Percentiles rank a stretch among this genome's conserved stretches.
Conservation (phyloP, 2,329 filamentous ascomycete species). For the Magnaporthales sp. region DNA sequence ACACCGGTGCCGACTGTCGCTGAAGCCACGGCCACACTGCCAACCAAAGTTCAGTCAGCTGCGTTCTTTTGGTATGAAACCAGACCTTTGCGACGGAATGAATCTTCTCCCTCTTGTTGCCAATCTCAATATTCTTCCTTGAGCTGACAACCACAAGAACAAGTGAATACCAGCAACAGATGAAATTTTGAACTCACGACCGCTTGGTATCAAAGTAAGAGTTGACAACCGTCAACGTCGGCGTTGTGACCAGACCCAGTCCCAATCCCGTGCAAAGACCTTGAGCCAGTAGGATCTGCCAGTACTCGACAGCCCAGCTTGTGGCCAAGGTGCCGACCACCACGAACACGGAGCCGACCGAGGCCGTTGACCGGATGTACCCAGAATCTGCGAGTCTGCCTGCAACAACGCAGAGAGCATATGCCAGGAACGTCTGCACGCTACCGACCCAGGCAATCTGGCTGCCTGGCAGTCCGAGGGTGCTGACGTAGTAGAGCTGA, state of each 20-base stretch:
- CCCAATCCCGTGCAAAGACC: constrained; percentile 47
- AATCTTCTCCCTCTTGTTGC: no score
- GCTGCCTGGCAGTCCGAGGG: constrained; percentile 20
- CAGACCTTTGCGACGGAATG: neutral
- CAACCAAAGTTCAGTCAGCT: neutral
- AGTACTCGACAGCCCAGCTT: constrained; percentile 35
- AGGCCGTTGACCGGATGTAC: constrained; percentile 31
- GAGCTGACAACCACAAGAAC: neutral
- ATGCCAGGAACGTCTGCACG: constrained; percentile 39
- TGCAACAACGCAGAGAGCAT: constrained; percentile 36
- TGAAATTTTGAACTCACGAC: constrained; percentile 16
- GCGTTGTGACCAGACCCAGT: constrained; percentile 43
- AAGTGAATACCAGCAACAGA: neutral
- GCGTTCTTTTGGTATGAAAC: neutral
- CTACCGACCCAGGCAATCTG: constrained; percentile 42
- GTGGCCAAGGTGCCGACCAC: constrained; percentile 40
- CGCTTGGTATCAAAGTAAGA: constrained; percentile 51
- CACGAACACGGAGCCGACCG: constrained; percentile 29
- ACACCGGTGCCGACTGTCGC: constrained; percentile 51
- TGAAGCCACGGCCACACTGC: constrained; percentile 44
- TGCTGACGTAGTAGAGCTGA: constrained; percentile 34
- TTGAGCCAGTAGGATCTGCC: constrained; percentile 44
- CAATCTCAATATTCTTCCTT: neutral
- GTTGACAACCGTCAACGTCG: constrained; percentile 41
- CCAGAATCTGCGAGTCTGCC: constrained; percentile 43